phyloP scores from a whole-genome alignment of 805 yeast genomes.

The Clavispora fructus region DNA sequence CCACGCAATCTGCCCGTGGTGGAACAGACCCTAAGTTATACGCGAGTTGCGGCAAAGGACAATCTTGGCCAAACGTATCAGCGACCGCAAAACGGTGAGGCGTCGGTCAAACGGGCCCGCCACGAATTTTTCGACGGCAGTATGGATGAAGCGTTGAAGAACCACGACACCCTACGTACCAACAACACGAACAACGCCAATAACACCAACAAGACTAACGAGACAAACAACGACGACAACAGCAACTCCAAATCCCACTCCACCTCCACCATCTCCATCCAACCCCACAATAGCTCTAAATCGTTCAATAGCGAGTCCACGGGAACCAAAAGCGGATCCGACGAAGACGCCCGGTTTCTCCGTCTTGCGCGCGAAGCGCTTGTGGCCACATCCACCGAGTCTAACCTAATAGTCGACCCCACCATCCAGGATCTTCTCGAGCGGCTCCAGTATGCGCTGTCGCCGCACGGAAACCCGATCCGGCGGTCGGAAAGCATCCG shows the following conservation, averaged over 20 bases:
- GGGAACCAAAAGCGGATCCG: constrained; percentile 4
- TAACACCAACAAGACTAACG: too few species aligned
- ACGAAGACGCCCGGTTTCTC: constrained; percentile 52
- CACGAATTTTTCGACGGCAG: not conserved
- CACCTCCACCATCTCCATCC: not conserved
- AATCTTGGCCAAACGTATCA: not conserved
- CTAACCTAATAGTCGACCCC: constrained; percentile 48
- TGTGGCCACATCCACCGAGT: constrained; percentile 45
- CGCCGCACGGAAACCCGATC: constrained; percentile 54
- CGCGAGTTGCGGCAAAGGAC: constrained; percentile 5
- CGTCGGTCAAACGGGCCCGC: not conserved
- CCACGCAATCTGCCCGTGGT: constrained; percentile 18
- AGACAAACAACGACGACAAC: not conserved
- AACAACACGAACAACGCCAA: too few species aligned
- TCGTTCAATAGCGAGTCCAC: not conserved
- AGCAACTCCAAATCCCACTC: not conserved
- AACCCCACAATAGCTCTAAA: too few species aligned
- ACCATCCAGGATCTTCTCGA: constrained; percentile 55
- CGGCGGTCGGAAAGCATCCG: constrained; percentile 26
- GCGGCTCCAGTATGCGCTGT: constrained; percentile 52
- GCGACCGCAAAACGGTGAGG: not conserved
- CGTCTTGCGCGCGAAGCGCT: constrained; percentile 59
- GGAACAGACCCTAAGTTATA: constrained; percentile 17
- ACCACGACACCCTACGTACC: not conserved
- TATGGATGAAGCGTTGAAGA: not conserved